Evolutionary conservation across 2,329 filamentous ascomycete species (phyloP).

Genomic region (Endothia cerciana): DNA sequence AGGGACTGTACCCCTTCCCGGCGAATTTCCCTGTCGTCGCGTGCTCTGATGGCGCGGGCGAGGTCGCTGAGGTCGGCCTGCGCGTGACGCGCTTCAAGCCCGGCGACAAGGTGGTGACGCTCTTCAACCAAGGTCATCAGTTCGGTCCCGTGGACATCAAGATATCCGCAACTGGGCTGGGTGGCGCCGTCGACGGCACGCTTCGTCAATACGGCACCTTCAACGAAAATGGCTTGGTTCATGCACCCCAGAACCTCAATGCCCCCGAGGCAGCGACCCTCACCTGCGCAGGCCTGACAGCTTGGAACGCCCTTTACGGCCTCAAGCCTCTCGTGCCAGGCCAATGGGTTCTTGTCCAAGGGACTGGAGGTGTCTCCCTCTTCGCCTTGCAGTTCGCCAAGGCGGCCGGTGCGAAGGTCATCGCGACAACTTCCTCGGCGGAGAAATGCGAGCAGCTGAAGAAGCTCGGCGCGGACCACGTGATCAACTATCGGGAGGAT

Average conservation of each 20-base stretch:
- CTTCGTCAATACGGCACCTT: slow-evolving; percentile 71
- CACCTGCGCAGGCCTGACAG: slow-evolving; percentile 63
- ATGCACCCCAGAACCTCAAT: slow-evolving; percentile 59
- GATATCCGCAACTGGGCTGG: slow-evolving; percentile 60
- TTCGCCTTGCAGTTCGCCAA: slow-evolving; percentile 62
- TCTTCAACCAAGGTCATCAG: slow-evolving; percentile 63
- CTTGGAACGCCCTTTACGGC: slow-evolving; percentile 69
- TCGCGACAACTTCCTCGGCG: slow-evolving; percentile 58
- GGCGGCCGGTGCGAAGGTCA: slow-evolving; percentile 58
- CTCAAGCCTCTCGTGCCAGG: slow-evolving; percentile 57
- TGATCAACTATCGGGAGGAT: slow-evolving; percentile 60
- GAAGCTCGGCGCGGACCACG: slow-evolving; percentile 56
- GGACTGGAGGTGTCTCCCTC: slow-evolving; percentile 71
- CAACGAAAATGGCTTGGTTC: slow-evolving; percentile 69
- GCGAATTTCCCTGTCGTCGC: slow-evolving; percentile 50
- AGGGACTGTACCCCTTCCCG: slow-evolving; percentile 52
- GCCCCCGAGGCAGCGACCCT: slow-evolving; percentile 60
- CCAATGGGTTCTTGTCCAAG: slow-evolving; percentile 66
- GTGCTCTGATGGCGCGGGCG: slow-evolving; percentile 58
- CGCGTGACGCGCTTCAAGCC: slow-evolving; percentile 52
- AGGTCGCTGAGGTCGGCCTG: slow-evolving; percentile 54
- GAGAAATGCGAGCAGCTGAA: slow-evolving; percentile 54
- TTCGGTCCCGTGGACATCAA: slow-evolving; percentile 44
- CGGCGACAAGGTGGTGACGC: slow-evolving; percentile 60
- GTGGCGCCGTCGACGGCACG: slow-evolving; percentile 69